A percentile compares a stretch with the other conserved stretches of the same genome.
These are phyloP conservation scores for Pseudogymnoascus sp. DNA, from an alignment of 2,329 filamentous ascomycete genomes.

Conservation along the genomic window DNA sequence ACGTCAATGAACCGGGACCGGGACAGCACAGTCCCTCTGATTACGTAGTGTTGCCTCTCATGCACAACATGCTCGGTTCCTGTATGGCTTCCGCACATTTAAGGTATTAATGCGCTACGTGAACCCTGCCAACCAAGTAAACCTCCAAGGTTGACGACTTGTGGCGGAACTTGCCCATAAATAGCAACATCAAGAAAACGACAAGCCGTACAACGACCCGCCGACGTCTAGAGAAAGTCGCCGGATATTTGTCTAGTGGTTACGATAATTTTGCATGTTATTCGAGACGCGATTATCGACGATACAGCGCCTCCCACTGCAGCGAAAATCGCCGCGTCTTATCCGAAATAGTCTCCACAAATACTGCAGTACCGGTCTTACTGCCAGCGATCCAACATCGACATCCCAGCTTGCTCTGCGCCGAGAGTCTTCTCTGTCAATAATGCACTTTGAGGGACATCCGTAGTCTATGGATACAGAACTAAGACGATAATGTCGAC, in stretches of 20 bases:
- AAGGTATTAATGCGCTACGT: conserved; percentile 10
- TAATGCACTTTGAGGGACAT: conserved; percentile 3
- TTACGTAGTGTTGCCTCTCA: background rate
- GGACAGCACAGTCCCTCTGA: background rate
- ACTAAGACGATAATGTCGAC: conserved; percentile 3
- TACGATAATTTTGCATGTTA: background rate
- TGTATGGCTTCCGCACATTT: conserved; percentile 10
- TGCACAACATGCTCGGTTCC: conserved; percentile 6
- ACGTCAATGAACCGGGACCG: conserved; percentile 6
- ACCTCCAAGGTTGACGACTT: conserved; percentile 9
- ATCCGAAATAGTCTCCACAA: conserved; percentile 7
- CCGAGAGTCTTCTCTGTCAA: background rate
- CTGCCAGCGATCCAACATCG: conserved; percentile 3
- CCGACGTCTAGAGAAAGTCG: background rate
- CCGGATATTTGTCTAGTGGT: background rate
- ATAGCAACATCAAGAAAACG: background rate
- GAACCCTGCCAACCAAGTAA: conserved; percentile 10
- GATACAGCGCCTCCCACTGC: background rate
- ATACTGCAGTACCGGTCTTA: conserved; percentile 5
- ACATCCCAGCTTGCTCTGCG: background rate
- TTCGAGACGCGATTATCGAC: background rate
- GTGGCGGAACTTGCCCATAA: conserved; percentile 6
- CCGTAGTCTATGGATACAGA: conserved; percentile 1
- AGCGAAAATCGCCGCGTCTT: conserved; percentile 9
- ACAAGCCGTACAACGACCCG: background rate